Base-by-base conservation (phyloP, 2,329 filamentous ascomycete species). In the Aspergillus jensenii region DNA sequence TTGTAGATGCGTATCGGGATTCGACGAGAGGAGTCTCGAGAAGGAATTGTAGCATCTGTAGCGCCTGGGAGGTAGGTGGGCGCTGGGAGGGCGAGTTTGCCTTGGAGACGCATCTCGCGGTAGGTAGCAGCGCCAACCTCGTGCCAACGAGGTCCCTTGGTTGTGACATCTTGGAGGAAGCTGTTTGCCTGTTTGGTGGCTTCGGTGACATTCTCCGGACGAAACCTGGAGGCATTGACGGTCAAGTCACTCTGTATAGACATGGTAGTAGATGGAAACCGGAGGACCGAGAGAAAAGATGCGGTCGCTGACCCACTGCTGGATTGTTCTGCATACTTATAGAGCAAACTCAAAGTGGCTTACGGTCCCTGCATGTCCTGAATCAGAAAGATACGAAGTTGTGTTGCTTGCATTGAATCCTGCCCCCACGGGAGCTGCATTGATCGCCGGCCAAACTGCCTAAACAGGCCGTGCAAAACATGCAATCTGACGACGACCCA, bases 91-190 rank as follows among this genome's bases (percentile, higher is more conserved):
- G 78, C 73, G 0, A 81, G 84, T 63, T 86, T 79, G 40, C 83
- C 83, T 21, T 77, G 76, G 71, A 76, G 78, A 14, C 79, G 74
- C 78, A 85, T 81, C 62, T 81, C 73, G 4, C 84, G 78, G 65
- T 84, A 86, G 63, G 78, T 79, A 14, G 75, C 73, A 7, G 82
- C 81, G 8, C 83, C 83, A 39, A 84, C 81, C 67, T 84, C 79
- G 41, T 77, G 83, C 82, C 82, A 84, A 61, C 76, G 74, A 3
- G 81, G 80, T 0, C 74, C 77, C n/a, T 41, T 35, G 11, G 35
- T 21, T 7, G 52, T 55, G 8, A 33, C 17, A 5, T n/a, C 7
- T 5, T 33, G 25, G 6, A 59, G 19, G 9, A 51, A 12, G 3
- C 31, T 23, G 17, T 37, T 41, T 7, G 31, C 40, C 40, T 59